A percentile compares a stretch with the other conserved stretches of the same genome.
Evolutionary conservation across 352 stramenopile genomes (phyloP).

Genomic region (Globisporangium carolinianum): DNA sequence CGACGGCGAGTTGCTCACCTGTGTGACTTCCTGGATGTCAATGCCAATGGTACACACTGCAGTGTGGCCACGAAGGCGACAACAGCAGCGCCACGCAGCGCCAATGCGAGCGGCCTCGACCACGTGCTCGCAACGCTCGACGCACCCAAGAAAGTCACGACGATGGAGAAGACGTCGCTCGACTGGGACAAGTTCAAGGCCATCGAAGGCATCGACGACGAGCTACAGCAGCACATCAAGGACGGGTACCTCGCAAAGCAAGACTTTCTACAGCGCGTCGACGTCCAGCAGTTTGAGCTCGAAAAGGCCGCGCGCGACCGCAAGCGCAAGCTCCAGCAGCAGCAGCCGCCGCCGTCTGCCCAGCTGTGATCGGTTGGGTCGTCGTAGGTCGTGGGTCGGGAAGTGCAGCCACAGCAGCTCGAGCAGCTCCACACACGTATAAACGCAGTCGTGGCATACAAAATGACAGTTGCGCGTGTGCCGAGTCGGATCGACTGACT

Average conservation of each 20-base stretch:
- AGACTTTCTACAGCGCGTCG: slow-evolving; percentile 90
- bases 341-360: slow-evolving; percentile 9
- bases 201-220: slow-evolving; percentile 87
- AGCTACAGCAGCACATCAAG: slow-evolving; percentile 91
- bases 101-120: slow-evolving; percentile 51
- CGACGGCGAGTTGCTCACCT: too few relatives aligned
- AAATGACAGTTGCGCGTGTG: too few relatives aligned
- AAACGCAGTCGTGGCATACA: too few relatives aligned
- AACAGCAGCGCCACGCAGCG: slow-evolving; percentile 2
- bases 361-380: neutral
- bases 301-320: slow-evolving; percentile 85
- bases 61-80: slow-evolving; percentile 17
- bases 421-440: neutral
- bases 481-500: too few relatives aligned
- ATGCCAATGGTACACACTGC: neutral
- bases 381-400: too few relatives aligned
- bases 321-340: slow-evolving; percentile 49
- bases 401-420: neutral
- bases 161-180: slow-evolving; percentile 92
- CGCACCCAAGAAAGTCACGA: slow-evolving; percentile 89
- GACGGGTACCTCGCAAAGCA: slow-evolving; percentile 95
- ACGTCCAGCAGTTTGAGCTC: slow-evolving; percentile 86
- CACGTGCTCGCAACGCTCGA: slow-evolving; percentile 82
- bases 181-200: slow-evolving; percentile 97
- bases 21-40: neutral